These are phyloP conservation scores for Ceratocystis harringtonii DNA, from an alignment of 2,329 filamentous ascomycete genomes.

Conservation along the genomic window DNA sequence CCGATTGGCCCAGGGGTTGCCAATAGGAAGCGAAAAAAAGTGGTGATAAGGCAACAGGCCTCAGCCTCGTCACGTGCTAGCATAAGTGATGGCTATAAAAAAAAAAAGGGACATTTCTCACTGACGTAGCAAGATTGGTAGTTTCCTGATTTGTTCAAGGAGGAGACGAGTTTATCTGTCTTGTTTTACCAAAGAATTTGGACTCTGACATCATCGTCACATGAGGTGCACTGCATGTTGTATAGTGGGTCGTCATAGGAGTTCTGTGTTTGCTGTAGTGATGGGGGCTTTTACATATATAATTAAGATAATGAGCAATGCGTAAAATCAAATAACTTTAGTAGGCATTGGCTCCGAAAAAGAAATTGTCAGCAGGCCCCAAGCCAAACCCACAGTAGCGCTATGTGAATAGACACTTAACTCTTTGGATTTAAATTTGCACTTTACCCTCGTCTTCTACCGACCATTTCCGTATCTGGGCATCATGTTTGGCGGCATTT, in stretches of 20 bases:
- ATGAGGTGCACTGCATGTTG: too few relatives aligned
- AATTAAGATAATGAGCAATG: not conserved
- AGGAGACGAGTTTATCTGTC: not conserved
- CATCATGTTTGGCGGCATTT: constrained; percentile 12
- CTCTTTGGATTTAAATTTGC: too few relatives aligned
- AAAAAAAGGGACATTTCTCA: not conserved
- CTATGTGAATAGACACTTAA: not conserved
- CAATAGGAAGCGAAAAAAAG: not conserved
- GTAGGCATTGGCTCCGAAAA: not conserved
- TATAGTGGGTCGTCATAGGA: too few relatives aligned
- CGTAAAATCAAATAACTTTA: not conserved
- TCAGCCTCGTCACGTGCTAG: constrained; percentile 1
- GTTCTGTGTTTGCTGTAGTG: too few relatives aligned
- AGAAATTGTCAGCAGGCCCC: not conserved
- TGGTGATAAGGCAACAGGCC: not conserved
- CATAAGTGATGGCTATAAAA: not conserved
- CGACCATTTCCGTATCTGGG: not conserved
- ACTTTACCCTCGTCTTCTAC: not conserved
- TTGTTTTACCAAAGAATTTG: not conserved
- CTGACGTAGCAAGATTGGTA: not conserved
- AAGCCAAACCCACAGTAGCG: not conserved
- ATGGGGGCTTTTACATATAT: too few relatives aligned
- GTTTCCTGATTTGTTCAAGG: not conserved
- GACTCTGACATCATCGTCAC: not conserved
- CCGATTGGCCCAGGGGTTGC: not conserved